phyloP scores from a whole-genome alignment of 1,139 yeast genomes.

The Yamadazyma spencermartinsiae region DNA sequence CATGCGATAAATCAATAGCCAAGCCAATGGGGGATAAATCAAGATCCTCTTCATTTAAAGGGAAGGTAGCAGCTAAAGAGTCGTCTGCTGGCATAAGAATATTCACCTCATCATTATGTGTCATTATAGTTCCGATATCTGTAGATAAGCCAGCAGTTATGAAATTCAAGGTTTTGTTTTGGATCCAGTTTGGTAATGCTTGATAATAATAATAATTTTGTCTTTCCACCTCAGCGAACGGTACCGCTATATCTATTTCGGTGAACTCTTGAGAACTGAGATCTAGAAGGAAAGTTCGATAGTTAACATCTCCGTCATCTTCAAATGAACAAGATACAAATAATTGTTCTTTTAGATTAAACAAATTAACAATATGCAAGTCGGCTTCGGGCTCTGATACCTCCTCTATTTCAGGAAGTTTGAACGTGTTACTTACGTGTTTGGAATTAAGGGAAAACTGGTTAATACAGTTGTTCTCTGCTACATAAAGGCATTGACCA shows the following conservation, averaged over 20 bases:
- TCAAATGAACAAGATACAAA: slow-evolving; percentile 18
- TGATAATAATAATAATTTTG: slow-evolving; percentile 48
- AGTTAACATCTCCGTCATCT: slow-evolving; percentile 10
- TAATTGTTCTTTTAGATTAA: slow-evolving; percentile 3
- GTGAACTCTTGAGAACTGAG: slow-evolving; percentile 4
- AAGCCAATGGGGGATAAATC: slow-evolving; percentile 75
- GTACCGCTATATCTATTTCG: slow-evolving; percentile 55
- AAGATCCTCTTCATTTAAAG: slow-evolving; percentile 58
- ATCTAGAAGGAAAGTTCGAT: slow-evolving; percentile 11
- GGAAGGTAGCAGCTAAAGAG: slow-evolving; percentile 67
- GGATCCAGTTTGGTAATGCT: slow-evolving; percentile 45
- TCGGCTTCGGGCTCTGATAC: slow-evolving; percentile 3
- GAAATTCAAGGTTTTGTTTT: slow-evolving; percentile 29
- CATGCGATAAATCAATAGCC: slow-evolving; percentile 55
- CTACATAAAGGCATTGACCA: slow-evolving; percentile 11
- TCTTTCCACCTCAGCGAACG: slow-evolving; percentile 57
- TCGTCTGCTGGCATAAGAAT: slow-evolving; percentile 57
- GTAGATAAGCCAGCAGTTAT: slow-evolving; percentile 64
- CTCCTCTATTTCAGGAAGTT: slow-evolving; percentile 10
- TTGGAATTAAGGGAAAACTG: neutral
- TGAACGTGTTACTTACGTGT: neutral
- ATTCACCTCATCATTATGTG: slow-evolving; percentile 23
- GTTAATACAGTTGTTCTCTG: slow-evolving; percentile 2
- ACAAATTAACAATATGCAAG: slow-evolving; percentile 4
- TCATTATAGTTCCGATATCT: slow-evolving; percentile 47